Evolutionary conservation across 1,139 yeast species (phyloP).

Genomic region (Blastobotrys raffinosifermentans): DNA sequence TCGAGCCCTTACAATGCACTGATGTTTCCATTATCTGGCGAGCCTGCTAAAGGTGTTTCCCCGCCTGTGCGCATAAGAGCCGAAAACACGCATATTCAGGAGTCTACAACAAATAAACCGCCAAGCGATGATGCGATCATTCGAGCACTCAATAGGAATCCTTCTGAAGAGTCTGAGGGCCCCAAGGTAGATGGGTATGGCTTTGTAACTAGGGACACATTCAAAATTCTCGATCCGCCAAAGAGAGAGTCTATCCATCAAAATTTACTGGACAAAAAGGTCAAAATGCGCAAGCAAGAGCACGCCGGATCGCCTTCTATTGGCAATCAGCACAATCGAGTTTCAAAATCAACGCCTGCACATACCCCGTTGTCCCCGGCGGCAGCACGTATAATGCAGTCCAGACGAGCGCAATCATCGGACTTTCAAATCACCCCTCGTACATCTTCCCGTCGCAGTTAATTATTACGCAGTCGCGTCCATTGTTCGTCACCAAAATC

Average conservation of each 20-base stretch:
- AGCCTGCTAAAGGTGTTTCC: neutral
- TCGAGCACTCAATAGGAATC: too few species aligned
- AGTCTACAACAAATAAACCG: neutral
- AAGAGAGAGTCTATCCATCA: conserved; percentile 13
- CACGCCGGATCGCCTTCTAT: too few species aligned
- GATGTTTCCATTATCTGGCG: conserved; percentile 19
- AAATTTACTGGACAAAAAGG: conserved; percentile 13
- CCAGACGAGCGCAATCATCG: too few species aligned
- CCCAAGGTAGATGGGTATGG: conserved; percentile 18
- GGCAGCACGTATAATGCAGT: too few species aligned
- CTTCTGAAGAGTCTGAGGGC: conserved; percentile 2
- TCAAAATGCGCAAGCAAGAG: too few species aligned
- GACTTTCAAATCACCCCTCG: too few species aligned
- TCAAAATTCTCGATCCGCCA: conserved; percentile 15
- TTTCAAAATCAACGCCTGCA: too few species aligned
- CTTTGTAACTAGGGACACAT: conserved; percentile 17
- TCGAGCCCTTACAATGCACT: conserved; percentile 20
- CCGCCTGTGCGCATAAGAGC: conserved; percentile 10
- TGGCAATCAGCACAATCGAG: too few species aligned
- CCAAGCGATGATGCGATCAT: neutral
- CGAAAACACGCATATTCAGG: conserved; percentile 17
- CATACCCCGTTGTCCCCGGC: too few species aligned
- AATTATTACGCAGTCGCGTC: too few species aligned
- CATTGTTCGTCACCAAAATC: too few species aligned
- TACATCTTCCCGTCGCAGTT: too few species aligned